Conservation (phyloP, 805 yeast genomes). For the Kurtzmaniella cleridarum region DNA sequence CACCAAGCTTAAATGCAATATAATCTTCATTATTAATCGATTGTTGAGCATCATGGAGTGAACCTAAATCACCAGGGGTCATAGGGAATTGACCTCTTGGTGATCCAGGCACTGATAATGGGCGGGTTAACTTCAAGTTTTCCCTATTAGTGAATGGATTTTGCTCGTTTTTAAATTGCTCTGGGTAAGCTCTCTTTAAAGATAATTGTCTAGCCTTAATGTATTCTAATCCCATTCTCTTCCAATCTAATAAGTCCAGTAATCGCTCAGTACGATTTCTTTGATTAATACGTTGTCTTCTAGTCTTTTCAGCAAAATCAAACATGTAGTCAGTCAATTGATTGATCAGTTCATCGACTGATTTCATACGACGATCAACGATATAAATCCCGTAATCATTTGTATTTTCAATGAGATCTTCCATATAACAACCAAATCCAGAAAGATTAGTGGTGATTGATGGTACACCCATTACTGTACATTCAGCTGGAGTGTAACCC, state of each 20-base stretch:
- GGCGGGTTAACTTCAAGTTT: slow-evolving; percentile 75
- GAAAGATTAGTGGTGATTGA: slow-evolving; percentile 93
- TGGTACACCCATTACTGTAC: slow-evolving; percentile 99
- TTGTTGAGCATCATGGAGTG: slow-evolving; percentile 83
- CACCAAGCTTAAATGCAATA: slow-evolving; percentile 47
- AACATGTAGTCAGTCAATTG: slow-evolving; percentile 88
- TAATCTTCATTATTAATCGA: slow-evolving; percentile 71
- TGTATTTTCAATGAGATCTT: slow-evolving; percentile 89
- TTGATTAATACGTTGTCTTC: slow-evolving; percentile 96
- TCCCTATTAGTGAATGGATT: slow-evolving; percentile 42
- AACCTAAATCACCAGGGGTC: slow-evolving; percentile 99
- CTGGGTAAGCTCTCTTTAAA: slow-evolving; percentile 90
- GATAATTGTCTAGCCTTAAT: slow-evolving; percentile 91
- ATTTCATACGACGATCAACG: slow-evolving; percentile 88
- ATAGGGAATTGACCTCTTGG: slow-evolving; percentile 75
- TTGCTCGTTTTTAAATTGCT: slow-evolving; percentile 54
- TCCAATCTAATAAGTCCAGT: slow-evolving; percentile 93
- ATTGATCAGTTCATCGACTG: slow-evolving; percentile 88
- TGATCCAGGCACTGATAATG: slow-evolving; percentile 95
- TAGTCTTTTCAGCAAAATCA: slow-evolving; percentile 79
- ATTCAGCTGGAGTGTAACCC: slow-evolving; percentile 99
- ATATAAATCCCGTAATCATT: slow-evolving; percentile 95
- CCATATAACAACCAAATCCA: slow-evolving; percentile 99
- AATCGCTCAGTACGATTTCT: slow-evolving; percentile 94
- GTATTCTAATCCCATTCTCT: slow-evolving; percentile 95